Evolutionary conservation across 257 asterid genomes (phyloP).

Genomic region (Solanum rostratum): DNA sequence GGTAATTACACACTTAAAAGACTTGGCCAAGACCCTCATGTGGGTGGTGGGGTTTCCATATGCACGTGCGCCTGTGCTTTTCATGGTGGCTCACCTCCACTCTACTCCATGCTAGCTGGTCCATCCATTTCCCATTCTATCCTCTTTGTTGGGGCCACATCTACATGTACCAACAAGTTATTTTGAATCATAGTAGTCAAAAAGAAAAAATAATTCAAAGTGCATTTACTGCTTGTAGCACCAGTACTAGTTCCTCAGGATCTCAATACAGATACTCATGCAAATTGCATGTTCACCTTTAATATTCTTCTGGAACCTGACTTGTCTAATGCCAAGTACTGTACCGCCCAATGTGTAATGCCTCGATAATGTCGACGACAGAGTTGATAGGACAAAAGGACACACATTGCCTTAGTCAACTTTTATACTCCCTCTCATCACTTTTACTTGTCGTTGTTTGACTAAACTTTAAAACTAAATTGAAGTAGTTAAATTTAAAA

Average conservation of each 20-base stretch:
- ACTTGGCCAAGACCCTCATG: conserved; percentile 23
- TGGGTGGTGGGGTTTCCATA: conserved; percentile 65
- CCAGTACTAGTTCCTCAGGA: background rate
- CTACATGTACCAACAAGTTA: background rate
- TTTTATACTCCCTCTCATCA: too few relatives aligned
- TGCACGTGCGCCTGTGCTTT: conserved; percentile 63
- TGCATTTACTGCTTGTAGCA: background rate
- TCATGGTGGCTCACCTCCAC: conserved; percentile 9
- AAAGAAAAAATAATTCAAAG: background rate
- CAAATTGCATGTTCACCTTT: background rate
- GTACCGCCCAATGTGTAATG: background rate
- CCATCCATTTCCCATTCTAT: conserved; percentile 14
- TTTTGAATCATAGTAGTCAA: background rate
- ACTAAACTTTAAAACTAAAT: too few relatives aligned
- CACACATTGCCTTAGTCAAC: background rate
- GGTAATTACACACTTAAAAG: background rate
- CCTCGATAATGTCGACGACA: background rate
- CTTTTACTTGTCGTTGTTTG: too few relatives aligned
- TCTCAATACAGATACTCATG: background rate
- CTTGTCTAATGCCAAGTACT: background rate
- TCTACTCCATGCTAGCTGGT: conserved; percentile 23
- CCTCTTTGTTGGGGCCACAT: background rate
- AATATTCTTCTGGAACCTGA: background rate
- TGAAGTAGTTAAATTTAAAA: too few relatives aligned
- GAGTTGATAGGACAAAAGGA: background rate